These are phyloP conservation scores for Lepiota subincarnata DNA, from an alignment of 768 basidiomycete genomes.

Conservation along the genomic window DNA sequence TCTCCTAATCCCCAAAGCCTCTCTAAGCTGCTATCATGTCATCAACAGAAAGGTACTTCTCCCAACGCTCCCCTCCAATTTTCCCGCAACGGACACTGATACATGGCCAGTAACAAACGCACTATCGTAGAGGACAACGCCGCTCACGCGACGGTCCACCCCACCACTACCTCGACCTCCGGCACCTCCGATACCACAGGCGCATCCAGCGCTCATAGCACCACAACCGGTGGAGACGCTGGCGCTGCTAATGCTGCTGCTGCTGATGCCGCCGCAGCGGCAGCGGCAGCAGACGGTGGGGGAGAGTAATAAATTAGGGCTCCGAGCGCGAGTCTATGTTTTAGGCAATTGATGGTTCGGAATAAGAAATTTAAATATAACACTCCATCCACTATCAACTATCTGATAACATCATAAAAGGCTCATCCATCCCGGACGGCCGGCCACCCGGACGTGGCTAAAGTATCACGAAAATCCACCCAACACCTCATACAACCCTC, in stretches of 20 bases:
- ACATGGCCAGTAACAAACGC: background rate
- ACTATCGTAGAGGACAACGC: background rate
- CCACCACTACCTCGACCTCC: background rate
- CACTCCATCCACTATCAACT: background rate
- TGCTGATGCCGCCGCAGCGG: background rate
- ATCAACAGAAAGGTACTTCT: background rate
- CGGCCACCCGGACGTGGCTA: background rate
- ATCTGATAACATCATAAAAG: background rate
- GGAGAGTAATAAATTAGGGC: background rate
- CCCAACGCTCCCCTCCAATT: background rate
- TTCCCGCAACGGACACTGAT: background rate
- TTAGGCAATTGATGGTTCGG: background rate
- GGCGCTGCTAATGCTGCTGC: background rate
- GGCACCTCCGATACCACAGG: background rate
- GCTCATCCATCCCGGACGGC: no score
- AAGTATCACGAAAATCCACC: slow-evolving; percentile 25
- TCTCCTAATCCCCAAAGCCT: background rate
- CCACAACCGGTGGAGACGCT: background rate
- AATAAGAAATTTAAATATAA: slow-evolving; percentile 3
- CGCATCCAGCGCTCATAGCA: background rate
- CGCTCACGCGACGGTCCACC: background rate
- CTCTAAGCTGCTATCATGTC: background rate
- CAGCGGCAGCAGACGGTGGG: background rate
- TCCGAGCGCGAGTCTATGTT: background rate
- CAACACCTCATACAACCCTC: slow-evolving; percentile 70